These are phyloP conservation scores for Metschnikowia peoriensis DNA, from an alignment of 805 yeast genomes.

Conservation along the genomic window DNA sequence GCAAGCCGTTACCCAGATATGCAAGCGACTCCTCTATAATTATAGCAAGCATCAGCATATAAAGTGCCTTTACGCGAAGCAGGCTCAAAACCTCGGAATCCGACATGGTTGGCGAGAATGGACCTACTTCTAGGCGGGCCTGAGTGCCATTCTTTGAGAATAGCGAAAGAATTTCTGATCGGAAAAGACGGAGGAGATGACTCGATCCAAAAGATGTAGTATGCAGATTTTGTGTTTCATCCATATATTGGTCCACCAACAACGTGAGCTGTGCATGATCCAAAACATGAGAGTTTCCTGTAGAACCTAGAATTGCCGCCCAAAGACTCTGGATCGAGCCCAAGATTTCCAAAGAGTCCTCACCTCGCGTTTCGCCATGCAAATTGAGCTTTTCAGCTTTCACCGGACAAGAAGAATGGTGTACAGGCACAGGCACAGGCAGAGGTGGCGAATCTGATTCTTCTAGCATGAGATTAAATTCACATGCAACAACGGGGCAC, in stretches of 20 bases:
- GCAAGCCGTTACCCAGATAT: not conserved
- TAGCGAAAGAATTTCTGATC: conserved; percentile 22
- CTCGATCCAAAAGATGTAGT: conserved; percentile 10
- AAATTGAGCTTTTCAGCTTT: not conserved
- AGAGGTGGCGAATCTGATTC: conserved; percentile 13
- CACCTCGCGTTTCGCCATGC: not conserved
- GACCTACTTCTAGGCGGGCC: conserved; percentile 14
- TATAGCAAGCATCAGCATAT: conserved; percentile 29
- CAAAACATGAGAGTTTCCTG: conserved; percentile 21
- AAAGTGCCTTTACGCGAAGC: conserved; percentile 27
- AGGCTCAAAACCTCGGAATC: conserved; percentile 19
- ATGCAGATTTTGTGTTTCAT: conserved; percentile 15
- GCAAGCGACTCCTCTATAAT: conserved; percentile 33
- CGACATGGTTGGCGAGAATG: conserved; percentile 10
- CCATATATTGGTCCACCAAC: conserved; percentile 30
- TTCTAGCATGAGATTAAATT: conserved; percentile 36
- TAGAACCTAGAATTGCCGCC: conserved; percentile 22
- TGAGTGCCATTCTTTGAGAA: conserved; percentile 19
- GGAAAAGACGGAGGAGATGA: conserved; percentile 25
- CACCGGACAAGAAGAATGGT: not conserved
- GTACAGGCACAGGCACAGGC: not conserved
- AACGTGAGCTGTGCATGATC: conserved; percentile 26
- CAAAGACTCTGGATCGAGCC: conserved; percentile 26
- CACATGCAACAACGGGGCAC: conserved; percentile 44
- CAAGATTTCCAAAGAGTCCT: conserved; percentile 17